phyloP scores from a whole-genome alignment of 2,329 filamentous ascomycete genomes.

The Pseudogymnoascus sp. region DNA sequence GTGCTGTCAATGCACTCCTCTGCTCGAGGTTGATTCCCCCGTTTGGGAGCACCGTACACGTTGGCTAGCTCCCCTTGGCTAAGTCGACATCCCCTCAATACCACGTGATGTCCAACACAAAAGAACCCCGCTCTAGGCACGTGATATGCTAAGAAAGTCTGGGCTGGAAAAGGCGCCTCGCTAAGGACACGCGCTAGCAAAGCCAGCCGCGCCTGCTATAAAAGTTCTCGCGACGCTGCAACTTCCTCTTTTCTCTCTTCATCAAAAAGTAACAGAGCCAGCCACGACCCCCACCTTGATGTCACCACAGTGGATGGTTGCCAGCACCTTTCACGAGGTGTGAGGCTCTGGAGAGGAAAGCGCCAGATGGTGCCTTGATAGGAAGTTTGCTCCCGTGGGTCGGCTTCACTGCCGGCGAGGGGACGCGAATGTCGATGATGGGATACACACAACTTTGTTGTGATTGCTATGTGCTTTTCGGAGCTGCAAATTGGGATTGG shows the following conservation, averaged over 20 bases:
- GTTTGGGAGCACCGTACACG: background rate
- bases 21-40: background rate
- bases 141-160: background rate
- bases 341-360: constrained; percentile 58
- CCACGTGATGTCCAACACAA: background rate
- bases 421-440: constrained; percentile 64
- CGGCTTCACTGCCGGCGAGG: constrained; percentile 66
- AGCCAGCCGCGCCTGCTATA: constrained; percentile 5
- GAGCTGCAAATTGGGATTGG: background rate
- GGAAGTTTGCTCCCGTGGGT: constrained; percentile 66
- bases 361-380: constrained; percentile 48
- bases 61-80: constrained; percentile 6
- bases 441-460: constrained; percentile 43
- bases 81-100: constrained; percentile 1
- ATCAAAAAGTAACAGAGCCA: constrained; percentile 59
- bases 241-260: constrained; percentile 33
- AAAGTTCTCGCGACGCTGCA: constrained; percentile 6
- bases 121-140: background rate
- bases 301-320: constrained; percentile 58
- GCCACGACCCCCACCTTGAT: constrained; percentile 61
- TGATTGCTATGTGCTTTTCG: background rate
- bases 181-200: background rate
- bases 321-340: constrained; percentile 49
- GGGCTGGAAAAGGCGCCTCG: background rate
- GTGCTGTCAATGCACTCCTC: constrained; percentile 1